These are phyloP conservation scores for Phytopythium boreale DNA, from an alignment of 352 stramenopile genomes.

Conservation along the genomic window DNA sequence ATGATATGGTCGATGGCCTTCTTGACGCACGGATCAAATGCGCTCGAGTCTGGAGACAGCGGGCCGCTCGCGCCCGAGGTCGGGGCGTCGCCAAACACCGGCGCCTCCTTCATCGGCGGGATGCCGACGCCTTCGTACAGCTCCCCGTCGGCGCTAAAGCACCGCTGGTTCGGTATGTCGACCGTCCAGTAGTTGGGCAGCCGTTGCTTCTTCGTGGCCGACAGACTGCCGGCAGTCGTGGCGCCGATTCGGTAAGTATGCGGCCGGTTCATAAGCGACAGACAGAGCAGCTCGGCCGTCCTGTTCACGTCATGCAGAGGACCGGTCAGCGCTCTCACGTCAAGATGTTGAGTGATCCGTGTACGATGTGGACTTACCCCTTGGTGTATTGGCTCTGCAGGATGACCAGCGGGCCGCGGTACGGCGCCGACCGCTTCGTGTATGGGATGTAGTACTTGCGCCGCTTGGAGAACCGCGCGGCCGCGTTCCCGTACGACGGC, in stretches of 20 bases:
- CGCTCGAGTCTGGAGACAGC: slow-evolving; percentile 5
- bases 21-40: slow-evolving; percentile 63
- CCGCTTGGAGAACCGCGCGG: slow-evolving; percentile 41
- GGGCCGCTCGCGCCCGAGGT: slow-evolving; percentile 5
- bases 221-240: slow-evolving; percentile 58
- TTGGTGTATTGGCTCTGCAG: slow-evolving; percentile 76
- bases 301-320: slow-evolving; percentile 14
- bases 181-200: slow-evolving; percentile 84
- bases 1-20: slow-evolving; percentile 73
- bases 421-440: slow-evolving; percentile 49
- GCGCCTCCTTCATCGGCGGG: slow-evolving; percentile 42
- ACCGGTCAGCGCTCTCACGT: neutral
- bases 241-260: slow-evolving; percentile 60
- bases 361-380: slow-evolving; percentile 36
- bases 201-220: slow-evolving; percentile 55
- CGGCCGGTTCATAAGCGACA: slow-evolving; percentile 62
- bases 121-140: slow-evolving; percentile 65
- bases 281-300: slow-evolving; percentile 65
- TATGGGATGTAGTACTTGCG: slow-evolving; percentile 66
- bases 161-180: slow-evolving; percentile 74
- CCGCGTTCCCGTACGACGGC: slow-evolving; percentile 18
- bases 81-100: slow-evolving; percentile 12
- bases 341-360: neutral
- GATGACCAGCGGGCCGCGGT: slow-evolving; percentile 62
- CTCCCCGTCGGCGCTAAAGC: slow-evolving; percentile 57